phyloP scores from a whole-genome alignment of 495 filamentous ascomycete species.

The Penicillium desertorum region DNA sequence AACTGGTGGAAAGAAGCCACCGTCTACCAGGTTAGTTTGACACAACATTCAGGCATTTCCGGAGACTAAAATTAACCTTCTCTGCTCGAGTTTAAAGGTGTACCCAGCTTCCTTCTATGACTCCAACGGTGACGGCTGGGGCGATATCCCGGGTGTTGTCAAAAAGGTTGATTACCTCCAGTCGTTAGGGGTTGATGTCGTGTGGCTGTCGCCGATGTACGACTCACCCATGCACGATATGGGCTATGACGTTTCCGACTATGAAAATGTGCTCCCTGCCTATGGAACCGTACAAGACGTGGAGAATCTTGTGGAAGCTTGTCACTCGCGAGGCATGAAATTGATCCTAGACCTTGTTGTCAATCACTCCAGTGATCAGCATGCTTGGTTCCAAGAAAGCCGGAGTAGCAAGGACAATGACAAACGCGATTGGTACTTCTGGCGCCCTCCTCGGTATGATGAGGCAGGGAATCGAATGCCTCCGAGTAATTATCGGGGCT shows the following conservation, averaged over 20 bases:
- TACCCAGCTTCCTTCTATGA: conserved; percentile 47
- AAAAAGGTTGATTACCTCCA: conserved; percentile 54
- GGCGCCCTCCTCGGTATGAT: conserved; percentile 50
- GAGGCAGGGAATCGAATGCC: conserved; percentile 46
- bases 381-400: conserved; percentile 55
- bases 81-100: conserved; percentile 4
- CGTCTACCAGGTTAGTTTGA: conserved; percentile 47
- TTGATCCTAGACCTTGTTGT: conserved; percentile 58
- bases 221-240: conserved; percentile 51
- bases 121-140: conserved; percentile 56
- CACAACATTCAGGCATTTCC: neutral
- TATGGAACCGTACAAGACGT: conserved; percentile 56
- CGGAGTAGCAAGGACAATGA: conserved; percentile 42
- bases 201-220: conserved; percentile 57
- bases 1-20: conserved; percentile 44
- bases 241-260: conserved; percentile 58
- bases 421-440: conserved; percentile 61
- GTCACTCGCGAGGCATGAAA: conserved; percentile 51
- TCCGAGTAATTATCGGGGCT: conserved; percentile 56
- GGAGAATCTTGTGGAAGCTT: conserved; percentile 47
- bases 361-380: conserved; percentile 58
- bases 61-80: neutral
- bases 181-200: conserved; percentile 52
- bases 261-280: conserved; percentile 50
- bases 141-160: conserved; percentile 59